Evolutionary conservation across 371 early-diverging fungal species (phyloP).

Genomic region (Circinella umbellata): DNA sequence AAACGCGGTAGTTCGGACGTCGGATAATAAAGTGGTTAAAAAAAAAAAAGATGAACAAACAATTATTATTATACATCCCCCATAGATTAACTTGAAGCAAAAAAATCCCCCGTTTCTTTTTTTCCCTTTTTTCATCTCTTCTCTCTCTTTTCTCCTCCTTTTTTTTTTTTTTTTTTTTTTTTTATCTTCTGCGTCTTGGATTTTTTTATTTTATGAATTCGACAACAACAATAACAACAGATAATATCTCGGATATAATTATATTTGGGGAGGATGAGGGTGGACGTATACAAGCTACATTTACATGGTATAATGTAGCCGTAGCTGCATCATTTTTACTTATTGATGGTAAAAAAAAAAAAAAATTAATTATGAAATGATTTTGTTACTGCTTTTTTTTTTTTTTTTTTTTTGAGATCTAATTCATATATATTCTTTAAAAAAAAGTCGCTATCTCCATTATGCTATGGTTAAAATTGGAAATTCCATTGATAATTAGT

Average conservation of each 20-base stretch:
- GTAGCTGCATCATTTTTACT: slow-evolving; percentile 55
- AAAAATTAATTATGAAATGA: too few relatives aligned
- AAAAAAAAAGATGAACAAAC: neutral
- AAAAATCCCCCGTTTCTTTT: too few relatives aligned
- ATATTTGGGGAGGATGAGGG: neutral
- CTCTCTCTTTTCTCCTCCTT: too few relatives aligned
- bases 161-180: too few relatives aligned
- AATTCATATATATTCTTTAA: slow-evolving; percentile 11
- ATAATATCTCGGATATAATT: neutral
- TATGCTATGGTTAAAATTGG: slow-evolving; percentile 60
- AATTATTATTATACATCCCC: neutral
- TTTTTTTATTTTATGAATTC: neutral
- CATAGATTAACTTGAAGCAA: too few relatives aligned
- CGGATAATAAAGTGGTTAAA: slow-evolving; percentile 2
- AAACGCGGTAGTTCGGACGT: slow-evolving; percentile 3
- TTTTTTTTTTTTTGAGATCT: neutral
- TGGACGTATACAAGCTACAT: slow-evolving; percentile 15
- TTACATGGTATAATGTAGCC: slow-evolving; percentile 53
- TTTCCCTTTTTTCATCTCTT: too few relatives aligned
- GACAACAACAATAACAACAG: neutral
- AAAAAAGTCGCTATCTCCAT: slow-evolving; percentile 59
- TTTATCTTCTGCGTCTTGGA: too few relatives aligned
- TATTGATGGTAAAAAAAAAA: slow-evolving; percentile 51
- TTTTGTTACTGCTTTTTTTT: neutral
- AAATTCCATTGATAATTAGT: slow-evolving; percentile 60